These are phyloP conservation scores for Globisporangium nodosum DNA, from an alignment of 352 stramenopile genomes.

Conservation along the genomic window DNA sequence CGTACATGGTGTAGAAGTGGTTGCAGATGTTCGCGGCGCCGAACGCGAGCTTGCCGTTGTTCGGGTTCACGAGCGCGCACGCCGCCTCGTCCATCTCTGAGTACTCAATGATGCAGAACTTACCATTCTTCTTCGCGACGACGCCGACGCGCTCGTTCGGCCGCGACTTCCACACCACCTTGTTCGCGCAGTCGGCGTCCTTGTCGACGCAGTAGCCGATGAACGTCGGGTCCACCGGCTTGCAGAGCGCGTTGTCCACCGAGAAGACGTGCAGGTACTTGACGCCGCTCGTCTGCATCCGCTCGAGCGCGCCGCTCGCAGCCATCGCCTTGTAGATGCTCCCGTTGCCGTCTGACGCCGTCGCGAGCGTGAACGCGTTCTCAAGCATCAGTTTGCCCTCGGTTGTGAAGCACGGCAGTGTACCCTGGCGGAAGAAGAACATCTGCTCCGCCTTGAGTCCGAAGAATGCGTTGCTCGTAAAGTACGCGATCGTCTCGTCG, in stretches of 20 bases:
- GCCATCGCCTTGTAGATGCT: slow-evolving; percentile 93
- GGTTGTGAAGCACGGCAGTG: slow-evolving; percentile 91
- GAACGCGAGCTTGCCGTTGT: slow-evolving; percentile 88
- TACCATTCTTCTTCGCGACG: slow-evolving; percentile 72
- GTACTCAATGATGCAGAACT: slow-evolving; percentile 96
- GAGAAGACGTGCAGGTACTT: slow-evolving; percentile 96
- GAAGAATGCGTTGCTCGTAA: slow-evolving; percentile 89
- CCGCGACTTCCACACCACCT: slow-evolving; percentile 93
- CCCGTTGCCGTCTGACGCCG: slow-evolving; percentile 97
- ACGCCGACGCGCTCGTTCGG: slow-evolving; percentile 93
- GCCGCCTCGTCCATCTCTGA: slow-evolving; percentile 89
- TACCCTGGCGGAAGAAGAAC: slow-evolving; percentile 96
- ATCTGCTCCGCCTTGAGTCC: slow-evolving; percentile 86
- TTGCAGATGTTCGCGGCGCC: slow-evolving; percentile 98
- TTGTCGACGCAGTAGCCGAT: slow-evolving; percentile 94
- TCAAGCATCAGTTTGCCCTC: slow-evolving; percentile 97
- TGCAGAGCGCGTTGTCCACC: slow-evolving; percentile 98
- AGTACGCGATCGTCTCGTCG: slow-evolving; percentile 88
- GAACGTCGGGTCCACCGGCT: slow-evolving; percentile 94
- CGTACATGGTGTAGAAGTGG: slow-evolving; percentile 95
- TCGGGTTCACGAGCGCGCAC: slow-evolving; percentile 51
- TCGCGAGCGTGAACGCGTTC: slow-evolving; percentile 67
- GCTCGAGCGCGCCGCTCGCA: slow-evolving; percentile 80
- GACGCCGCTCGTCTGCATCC: slow-evolving; percentile 84
- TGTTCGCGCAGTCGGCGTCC: slow-evolving; percentile 94